A percentile compares a stretch with the other conserved stretches of the same genome.
Evolutionary conservation across 1,284 basidiomycete species (phyloP).

Genomic region (Sanghuangporus baumii): DNA sequence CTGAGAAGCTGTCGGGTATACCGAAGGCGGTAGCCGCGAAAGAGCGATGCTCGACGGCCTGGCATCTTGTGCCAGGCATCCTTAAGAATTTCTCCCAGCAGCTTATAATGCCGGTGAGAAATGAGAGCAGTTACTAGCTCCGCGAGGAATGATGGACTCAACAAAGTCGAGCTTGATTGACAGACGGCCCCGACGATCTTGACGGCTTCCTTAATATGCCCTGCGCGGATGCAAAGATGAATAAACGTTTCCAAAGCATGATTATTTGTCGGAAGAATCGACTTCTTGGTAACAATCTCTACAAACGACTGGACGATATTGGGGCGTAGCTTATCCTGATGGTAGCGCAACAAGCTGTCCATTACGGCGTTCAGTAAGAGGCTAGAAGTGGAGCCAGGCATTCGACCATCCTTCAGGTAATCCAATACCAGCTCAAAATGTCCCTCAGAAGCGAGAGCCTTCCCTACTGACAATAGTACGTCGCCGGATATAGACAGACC

Average conservation of each 20-base stretch:
- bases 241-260: constrained; percentile 2
- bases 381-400: not conserved
- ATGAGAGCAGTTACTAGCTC: constrained; percentile 5
- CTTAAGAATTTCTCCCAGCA: constrained; percentile 3
- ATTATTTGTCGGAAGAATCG: constrained; percentile 4
- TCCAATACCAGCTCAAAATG: constrained; percentile 4
- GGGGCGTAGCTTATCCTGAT: not conserved
- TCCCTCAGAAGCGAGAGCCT: constrained; percentile 2
- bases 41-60: not conserved
- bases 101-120: constrained; percentile 10
- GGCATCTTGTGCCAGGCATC: not conserved
- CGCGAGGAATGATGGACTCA: constrained; percentile 7
- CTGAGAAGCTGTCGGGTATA: constrained; percentile 5
- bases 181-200: constrained; percentile 1
- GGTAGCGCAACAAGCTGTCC: not conserved
- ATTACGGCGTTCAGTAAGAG: constrained; percentile 7
- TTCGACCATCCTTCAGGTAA: constrained; percentile 4
- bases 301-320: not conserved
- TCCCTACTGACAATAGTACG: constrained; percentile 4
- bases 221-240: not conserved
- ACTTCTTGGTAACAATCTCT: not conserved
- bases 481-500: not conserved
- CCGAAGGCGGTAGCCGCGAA: constrained; percentile 1
- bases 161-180: not conserved
- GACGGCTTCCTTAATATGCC: constrained; percentile 1